Evolutionary conservation across 2,329 filamentous ascomycete species (phyloP).

Genomic region (Nigrograna mackinnonii): DNA sequence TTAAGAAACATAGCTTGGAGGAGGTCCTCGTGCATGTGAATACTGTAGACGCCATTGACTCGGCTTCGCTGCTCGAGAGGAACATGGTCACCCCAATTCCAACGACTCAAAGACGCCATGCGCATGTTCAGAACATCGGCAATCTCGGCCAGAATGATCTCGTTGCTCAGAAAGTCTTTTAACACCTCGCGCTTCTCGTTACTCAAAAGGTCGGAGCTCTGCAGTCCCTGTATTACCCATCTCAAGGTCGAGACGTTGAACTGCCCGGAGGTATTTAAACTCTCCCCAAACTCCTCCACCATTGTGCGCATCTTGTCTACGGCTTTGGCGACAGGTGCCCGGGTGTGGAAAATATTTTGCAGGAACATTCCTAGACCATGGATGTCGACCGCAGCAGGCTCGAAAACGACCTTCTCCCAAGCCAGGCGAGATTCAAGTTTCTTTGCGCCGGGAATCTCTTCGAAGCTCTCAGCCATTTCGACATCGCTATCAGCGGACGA

Average conservation of each 20-base stretch:
- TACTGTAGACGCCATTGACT: conserved; percentile 28
- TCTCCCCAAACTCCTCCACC: conserved; percentile 23
- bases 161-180: conserved; percentile 35
- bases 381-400: conserved; percentile 25
- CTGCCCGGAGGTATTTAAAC: conserved; percentile 16
- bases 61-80: conserved; percentile 31
- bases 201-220: conserved; percentile 50
- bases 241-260: conserved; percentile 41
- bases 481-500: conserved; percentile 18
- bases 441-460: conserved; percentile 33
- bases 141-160: conserved; percentile 32
- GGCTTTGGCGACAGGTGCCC: conserved; percentile 17
- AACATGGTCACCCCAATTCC: conserved; percentile 34
- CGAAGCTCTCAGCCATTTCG: conserved; percentile 31
- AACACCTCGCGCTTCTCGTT: conserved; percentile 38
- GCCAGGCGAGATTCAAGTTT: conserved; percentile 28
- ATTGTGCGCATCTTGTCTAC: conserved; percentile 20
- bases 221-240: conserved; percentile 49
- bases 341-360: conserved; percentile 21
- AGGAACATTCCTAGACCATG: conserved; percentile 25
- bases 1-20: conserved; percentile 37
- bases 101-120: conserved; percentile 25
- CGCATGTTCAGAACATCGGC: conserved; percentile 37
- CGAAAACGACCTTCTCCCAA: conserved; percentile 38
- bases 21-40: conserved; percentile 35